phyloP scores from a whole-genome alignment of 352 stramenopile species.

The Globisporangium camurandrum region DNA sequence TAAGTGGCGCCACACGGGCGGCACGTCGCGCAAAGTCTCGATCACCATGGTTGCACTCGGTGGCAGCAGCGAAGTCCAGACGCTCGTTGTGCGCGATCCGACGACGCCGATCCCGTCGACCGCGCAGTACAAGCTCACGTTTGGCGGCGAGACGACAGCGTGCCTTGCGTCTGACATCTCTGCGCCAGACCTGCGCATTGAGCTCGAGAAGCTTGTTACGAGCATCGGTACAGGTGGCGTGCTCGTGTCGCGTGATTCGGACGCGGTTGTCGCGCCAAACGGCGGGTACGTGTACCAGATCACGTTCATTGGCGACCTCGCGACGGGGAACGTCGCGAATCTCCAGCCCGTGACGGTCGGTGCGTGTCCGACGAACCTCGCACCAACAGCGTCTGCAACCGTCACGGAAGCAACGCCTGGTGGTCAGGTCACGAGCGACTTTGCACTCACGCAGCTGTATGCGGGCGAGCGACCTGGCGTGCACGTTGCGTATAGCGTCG shows the following conservation, averaged over 20 bases:
- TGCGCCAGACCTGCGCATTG: conserved; percentile 15
- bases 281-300: conserved; percentile 55
- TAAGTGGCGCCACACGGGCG: conserved; percentile 23
- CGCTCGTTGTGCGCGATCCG: conserved; percentile 30
- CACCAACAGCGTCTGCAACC: conserved; percentile 17
- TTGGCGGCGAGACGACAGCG: conserved; percentile 24
- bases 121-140: conserved; percentile 41
- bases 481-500: conserved; percentile 49
- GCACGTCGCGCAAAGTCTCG: conserved; percentile 34
- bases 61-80: conserved; percentile 56
- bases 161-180: conserved; percentile 32
- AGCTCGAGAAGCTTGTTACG: conserved; percentile 19
- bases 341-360: conserved; percentile 12
- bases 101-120: conserved; percentile 9
- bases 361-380: conserved; percentile 16
- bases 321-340: conserved; percentile 40
- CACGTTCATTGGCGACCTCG: conserved; percentile 57
- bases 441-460: conserved; percentile 45
- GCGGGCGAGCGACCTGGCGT: conserved; percentile 35
- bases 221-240: conserved; percentile 37
- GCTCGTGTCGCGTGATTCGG: conserved; percentile 33
- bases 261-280: conserved; percentile 33
- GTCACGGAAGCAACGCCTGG: conserved; percentile 19
- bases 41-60: conserved; percentile 39
- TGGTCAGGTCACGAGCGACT: conserved; percentile 19